These are phyloP conservation scores for Magnusiomyces suaveolens DNA, from an alignment of 1,139 yeast genomes.

Conservation along the genomic window DNA sequence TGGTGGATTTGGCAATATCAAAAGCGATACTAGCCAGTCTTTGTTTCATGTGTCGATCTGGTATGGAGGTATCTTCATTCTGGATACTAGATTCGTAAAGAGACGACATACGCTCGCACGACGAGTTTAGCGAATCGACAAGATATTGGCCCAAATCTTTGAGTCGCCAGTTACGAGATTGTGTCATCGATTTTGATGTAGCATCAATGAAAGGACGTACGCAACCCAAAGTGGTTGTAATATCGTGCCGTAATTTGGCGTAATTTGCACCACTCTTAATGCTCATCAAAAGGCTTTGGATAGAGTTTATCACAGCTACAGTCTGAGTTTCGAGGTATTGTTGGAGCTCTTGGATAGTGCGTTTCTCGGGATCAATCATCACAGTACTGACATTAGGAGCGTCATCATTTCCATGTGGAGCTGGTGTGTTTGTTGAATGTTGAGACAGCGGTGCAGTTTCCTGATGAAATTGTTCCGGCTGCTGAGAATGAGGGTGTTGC, in stretches of 20 bases:
- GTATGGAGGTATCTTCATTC: conserved; percentile 43
- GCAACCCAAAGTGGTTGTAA: conserved; percentile 63
- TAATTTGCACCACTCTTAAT: conserved; percentile 37
- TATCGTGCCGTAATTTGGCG: conserved; percentile 66
- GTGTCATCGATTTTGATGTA: conserved; percentile 80
- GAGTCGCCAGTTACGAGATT: conserved; percentile 56
- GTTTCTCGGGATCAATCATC: conserved; percentile 53
- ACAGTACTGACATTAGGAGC: neutral
- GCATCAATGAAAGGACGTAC: conserved; percentile 87
- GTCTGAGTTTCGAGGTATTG: conserved; percentile 89
- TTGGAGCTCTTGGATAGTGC: conserved; percentile 70
- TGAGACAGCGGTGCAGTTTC: neutral
- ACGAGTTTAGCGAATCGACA: conserved; percentile 74
- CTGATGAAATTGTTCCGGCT: neutral
- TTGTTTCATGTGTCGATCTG: conserved; percentile 85
- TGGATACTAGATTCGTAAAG: conserved; percentile 25
- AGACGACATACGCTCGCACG: conserved; percentile 57
- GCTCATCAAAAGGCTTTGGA: conserved; percentile 58
- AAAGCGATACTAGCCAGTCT: conserved; percentile 91
- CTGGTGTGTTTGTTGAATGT: neutral
- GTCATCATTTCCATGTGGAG: neutral
- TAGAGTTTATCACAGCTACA: conserved; percentile 80
- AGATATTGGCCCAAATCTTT: conserved; percentile 91
- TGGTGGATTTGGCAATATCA: conserved; percentile 92
- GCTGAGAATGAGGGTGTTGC: neutral